Percentiles rank a stretch among this genome's conserved stretches.
phyloP scores from a whole-genome alignment of 2,329 filamentous ascomycete genomes.

The Pseudogymnoascus destructans region DNA sequence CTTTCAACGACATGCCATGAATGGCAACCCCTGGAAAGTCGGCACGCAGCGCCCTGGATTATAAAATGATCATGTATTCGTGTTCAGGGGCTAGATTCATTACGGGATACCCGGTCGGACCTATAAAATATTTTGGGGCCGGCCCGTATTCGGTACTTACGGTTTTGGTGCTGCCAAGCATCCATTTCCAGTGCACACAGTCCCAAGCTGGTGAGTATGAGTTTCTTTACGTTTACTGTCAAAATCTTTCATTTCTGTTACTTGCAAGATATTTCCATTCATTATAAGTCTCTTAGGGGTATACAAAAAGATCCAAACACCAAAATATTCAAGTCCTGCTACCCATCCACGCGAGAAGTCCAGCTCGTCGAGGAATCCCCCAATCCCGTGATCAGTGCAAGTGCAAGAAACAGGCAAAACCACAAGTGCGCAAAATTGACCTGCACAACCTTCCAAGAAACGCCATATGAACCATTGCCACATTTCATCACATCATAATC shows the following conservation, averaged over 20 bases:
- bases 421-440: neutral
- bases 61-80: neutral
- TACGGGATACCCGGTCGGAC: conserved; percentile 21
- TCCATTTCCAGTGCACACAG: neutral
- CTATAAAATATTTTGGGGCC: neutral
- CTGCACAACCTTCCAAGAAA: neutral
- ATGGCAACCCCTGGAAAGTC: conserved; percentile 13
- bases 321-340: neutral
- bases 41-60: conserved; percentile 13
- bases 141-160: neutral
- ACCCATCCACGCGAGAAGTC: conserved; percentile 4
- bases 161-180: neutral
- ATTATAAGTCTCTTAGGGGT: neutral
- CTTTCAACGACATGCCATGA: conserved; percentile 24
- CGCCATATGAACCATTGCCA: neutral
- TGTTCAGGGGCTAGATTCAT: conserved; percentile 9
- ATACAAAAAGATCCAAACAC: neutral
- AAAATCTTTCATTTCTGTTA: neutral
- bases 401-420: neutral
- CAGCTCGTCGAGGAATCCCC: neutral
- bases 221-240: neutral
- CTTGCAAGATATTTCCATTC: neutral
- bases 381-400: conserved; percentile 3
- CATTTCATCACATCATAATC: neutral
- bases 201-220: neutral